phyloP scores from a whole-genome alignment of 192 early-diverging fungal species.

The Chytriomyces hyalinus region DNA sequence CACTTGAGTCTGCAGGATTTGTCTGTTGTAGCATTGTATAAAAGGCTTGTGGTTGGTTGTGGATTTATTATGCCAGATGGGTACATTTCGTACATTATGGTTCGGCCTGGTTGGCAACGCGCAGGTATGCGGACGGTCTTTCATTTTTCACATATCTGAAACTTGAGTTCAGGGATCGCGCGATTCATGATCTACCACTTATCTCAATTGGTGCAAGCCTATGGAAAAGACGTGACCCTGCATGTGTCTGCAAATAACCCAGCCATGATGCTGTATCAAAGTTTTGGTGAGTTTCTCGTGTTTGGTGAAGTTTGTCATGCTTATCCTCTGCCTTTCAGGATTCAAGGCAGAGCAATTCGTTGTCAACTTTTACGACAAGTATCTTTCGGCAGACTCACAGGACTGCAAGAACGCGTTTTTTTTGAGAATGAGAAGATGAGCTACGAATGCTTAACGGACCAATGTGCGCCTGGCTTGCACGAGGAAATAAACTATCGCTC shows the following conservation, averaged over 20 bases:
- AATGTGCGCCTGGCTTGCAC: too few species aligned
- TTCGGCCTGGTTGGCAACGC: conserved; percentile 82
- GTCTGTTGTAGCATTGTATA: conserved; percentile 82
- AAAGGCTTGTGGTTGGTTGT: conserved; percentile 80
- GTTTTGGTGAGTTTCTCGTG: conserved; percentile 38
- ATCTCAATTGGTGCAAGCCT: conserved; percentile 62
- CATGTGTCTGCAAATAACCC: conserved; percentile 92
- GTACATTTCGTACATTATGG: conserved; percentile 88
- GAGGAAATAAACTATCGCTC: too few species aligned
- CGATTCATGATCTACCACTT: conserved; percentile 84
- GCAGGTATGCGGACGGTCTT: conserved; percentile 62
- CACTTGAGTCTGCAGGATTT: conserved; percentile 82
- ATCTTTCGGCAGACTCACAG: conserved; percentile 72
- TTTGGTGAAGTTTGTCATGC: neutral
- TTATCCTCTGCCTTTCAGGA: conserved; percentile 54
- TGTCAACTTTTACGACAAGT: conserved; percentile 89
- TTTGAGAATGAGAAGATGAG: conserved; percentile 73
- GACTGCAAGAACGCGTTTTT: conserved; percentile 89
- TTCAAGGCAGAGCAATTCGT: conserved; percentile 94
- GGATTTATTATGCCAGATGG: conserved; percentile 91
- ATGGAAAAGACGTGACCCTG: conserved; percentile 81
- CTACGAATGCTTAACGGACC: too few species aligned
- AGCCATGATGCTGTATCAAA: conserved; percentile 65
- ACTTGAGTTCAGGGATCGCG: conserved; percentile 8
- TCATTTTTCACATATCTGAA: too few species aligned